phyloP scores from a whole-genome alignment of 2,329 filamentous ascomycete genomes.

The Penicillium glabrum region DNA sequence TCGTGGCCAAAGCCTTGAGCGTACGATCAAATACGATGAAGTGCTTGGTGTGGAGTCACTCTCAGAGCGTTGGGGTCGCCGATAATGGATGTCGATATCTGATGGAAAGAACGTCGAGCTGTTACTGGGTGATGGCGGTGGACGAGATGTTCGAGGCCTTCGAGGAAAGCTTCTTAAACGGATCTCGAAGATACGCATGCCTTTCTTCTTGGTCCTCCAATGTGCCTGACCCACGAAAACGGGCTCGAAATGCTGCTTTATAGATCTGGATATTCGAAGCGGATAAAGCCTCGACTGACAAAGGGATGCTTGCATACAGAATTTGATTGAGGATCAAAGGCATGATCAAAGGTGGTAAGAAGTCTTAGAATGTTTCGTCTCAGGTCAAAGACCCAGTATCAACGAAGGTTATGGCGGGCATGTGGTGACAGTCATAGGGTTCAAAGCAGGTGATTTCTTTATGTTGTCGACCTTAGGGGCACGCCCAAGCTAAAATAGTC shows the following conservation, averaged over 20 bases:
- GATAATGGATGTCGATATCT: background rate
- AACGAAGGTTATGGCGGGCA: slow-evolving; percentile 1
- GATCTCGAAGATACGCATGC: background rate
- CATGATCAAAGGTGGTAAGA: slow-evolving; percentile 15
- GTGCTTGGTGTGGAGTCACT: background rate
- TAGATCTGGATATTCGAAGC: background rate
- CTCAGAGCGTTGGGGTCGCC: background rate
- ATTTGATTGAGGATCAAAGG: slow-evolving; percentile 7
- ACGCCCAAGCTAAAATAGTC: background rate
- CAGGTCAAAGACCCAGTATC: background rate
- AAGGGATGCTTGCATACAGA: background rate
- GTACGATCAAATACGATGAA: background rate
- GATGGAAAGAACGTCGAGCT: background rate
- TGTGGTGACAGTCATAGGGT: slow-evolving; percentile 27
- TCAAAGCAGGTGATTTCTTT: slow-evolving; percentile 27
- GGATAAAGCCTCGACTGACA: background rate
- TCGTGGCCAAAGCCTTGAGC: background rate
- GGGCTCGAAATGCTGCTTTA: background rate
- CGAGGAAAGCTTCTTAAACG: background rate
- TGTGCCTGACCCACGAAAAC: background rate
- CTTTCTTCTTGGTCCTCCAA: background rate
- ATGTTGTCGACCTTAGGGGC: background rate
- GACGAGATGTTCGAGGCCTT: background rate
- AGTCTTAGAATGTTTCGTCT: background rate
- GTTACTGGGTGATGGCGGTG: background rate